A percentile compares a stretch with the other conserved stretches of the same genome.
Evolutionary conservation across 306 rosid genomes (phyloP).

Genomic region (Prunus fruticosa): DNA sequence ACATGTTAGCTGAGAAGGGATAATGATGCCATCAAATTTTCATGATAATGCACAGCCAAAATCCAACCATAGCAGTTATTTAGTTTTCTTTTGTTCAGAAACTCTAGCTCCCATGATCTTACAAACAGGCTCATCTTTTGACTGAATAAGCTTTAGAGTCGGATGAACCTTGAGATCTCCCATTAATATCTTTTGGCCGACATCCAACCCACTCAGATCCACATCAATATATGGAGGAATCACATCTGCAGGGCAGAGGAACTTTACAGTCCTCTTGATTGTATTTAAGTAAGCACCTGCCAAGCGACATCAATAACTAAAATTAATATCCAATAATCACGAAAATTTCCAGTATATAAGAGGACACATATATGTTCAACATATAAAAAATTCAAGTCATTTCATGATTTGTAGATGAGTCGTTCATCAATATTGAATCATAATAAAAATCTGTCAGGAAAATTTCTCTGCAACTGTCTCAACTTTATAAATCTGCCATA

Average conservation of each 20-base stretch:
- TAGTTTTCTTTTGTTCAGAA: conserved; percentile 80
- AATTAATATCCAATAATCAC: too few relatives aligned
- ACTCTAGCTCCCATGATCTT: conserved; percentile 83
- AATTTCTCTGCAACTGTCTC: too few relatives aligned
- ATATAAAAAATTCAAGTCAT: not conserved
- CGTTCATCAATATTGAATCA: too few relatives aligned
- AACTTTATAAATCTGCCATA: too few relatives aligned
- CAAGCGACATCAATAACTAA: conserved; percentile 7
- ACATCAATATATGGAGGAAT: conserved; percentile 92
- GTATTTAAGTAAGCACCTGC: conserved; percentile 80
- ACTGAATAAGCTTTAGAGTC: conserved; percentile 63
- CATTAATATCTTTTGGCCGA: conserved; percentile 72
- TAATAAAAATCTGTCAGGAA: too few relatives aligned
- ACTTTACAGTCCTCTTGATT: conserved; percentile 81
- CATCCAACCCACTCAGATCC: conserved; percentile 88
- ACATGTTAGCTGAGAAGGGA: conserved; percentile 35
- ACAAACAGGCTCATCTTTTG: conserved; percentile 79
- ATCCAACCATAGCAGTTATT: conserved; percentile 35
- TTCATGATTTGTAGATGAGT: too few relatives aligned
- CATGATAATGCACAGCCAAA: conserved; percentile 17
- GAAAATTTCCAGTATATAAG: too few relatives aligned
- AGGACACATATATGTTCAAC: not conserved
- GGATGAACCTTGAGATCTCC: conserved; percentile 92
- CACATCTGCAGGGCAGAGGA: conserved; percentile 81
- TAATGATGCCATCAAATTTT: conserved; percentile 21